Evolutionary conservation across 176 grass and related monocot genomes (phyloP).

Genomic region (Oryza nivara): DNA sequence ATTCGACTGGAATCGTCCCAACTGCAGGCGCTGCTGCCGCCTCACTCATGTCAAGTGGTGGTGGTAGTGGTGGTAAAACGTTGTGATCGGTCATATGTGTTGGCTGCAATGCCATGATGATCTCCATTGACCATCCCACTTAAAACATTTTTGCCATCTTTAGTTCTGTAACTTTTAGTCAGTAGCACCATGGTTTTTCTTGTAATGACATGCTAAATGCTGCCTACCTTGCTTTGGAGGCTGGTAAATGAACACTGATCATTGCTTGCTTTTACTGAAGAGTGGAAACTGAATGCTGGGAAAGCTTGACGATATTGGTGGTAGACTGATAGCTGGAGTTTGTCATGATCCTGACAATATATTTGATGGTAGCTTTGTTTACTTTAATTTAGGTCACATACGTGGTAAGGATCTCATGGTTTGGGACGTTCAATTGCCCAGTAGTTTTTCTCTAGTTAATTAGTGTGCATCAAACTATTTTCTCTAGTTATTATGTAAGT

Average conservation of each 20-base stretch:
- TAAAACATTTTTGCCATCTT: not conserved
- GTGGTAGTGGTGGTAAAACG: slow-evolving; percentile 62
- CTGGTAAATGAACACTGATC: not conserved
- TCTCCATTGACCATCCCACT: slow-evolving; percentile 4
- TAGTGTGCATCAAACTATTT: not conserved
- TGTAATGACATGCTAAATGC: not conserved
- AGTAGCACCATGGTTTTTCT: not conserved
- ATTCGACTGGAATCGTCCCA: slow-evolving; percentile 75
- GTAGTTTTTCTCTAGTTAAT: no score
- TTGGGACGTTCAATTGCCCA: not conserved
- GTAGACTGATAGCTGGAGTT: not conserved
- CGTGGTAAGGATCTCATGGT: not conserved
- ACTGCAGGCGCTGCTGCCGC: slow-evolving; percentile 79
- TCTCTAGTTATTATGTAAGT: not conserved
- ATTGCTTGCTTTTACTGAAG: not conserved
- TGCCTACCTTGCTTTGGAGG: not conserved
- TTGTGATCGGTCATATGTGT: slow-evolving; percentile 36
- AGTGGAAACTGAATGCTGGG: not conserved
- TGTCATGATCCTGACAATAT: not conserved
- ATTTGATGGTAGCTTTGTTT: no score
- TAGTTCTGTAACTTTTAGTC: not conserved
- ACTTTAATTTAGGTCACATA: no score
- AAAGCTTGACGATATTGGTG: not conserved
- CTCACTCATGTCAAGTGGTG: slow-evolving; percentile 77
- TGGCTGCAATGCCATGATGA: not conserved